phyloP scores from a whole-genome alignment of 768 basidiomycete species.

The Xerocomellus amylosporus region DNA sequence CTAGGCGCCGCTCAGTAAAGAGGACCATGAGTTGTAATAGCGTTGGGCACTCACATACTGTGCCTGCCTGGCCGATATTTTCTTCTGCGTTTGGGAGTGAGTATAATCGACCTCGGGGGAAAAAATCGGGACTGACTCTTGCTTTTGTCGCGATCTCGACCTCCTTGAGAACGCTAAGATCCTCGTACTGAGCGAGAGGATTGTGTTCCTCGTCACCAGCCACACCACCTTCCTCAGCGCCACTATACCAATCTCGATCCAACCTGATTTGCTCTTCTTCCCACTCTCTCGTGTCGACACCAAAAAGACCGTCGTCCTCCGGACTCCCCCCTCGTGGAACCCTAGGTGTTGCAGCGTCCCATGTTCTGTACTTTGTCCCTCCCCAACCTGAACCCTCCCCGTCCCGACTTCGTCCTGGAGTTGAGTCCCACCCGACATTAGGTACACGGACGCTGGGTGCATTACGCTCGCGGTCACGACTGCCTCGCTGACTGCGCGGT shows the following conservation, averaged over 20 bases:
- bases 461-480: constrained; percentile 44
- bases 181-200: constrained; percentile 91
- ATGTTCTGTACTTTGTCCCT: constrained; percentile 48
- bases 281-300: constrained; percentile 85
- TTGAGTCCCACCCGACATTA: constrained; percentile 93
- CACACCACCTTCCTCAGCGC: constrained; percentile 82
- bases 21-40: neutral
- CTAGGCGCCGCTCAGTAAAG: constrained; percentile 40
- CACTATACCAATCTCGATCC: constrained; percentile 96
- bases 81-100: constrained; percentile 51
- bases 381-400: constrained; percentile 69
- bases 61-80: constrained; percentile 90
- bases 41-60: constrained; percentile 71
- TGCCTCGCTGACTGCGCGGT: constrained; percentile 54
- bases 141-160: constrained; percentile 76
- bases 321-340: constrained; percentile 63
- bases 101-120: neutral
- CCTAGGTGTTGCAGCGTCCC: constrained; percentile 87
- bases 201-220: constrained; percentile 92
- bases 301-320: constrained; percentile 61
- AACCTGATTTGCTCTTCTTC: constrained; percentile 92
- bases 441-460: constrained; percentile 87
- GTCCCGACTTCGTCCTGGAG: constrained; percentile 59
- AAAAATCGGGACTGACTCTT: constrained; percentile 45
- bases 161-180: constrained; percentile 64